Evolutionary conservation across 345 rosid genomes (phyloP).

Genomic region (Abelmoschus esculentus): DNA sequence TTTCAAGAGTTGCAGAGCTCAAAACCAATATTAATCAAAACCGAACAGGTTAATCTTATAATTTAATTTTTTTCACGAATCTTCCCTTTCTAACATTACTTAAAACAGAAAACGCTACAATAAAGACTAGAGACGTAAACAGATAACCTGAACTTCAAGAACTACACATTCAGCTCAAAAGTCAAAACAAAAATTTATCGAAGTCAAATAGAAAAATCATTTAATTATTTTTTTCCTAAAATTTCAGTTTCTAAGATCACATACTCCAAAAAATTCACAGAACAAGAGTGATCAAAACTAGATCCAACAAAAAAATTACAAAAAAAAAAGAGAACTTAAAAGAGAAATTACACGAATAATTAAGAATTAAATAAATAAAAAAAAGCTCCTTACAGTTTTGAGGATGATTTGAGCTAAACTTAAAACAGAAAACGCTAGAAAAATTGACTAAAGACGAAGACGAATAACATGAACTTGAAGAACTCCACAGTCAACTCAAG

Average conservation of each 20-base stretch:
- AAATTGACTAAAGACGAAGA: background rate
- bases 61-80: background rate
- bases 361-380: too few species aligned
- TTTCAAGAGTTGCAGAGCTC: background rate
- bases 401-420: too few species aligned
- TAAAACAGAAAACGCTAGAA: background rate
- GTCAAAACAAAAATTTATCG: background rate
- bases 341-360: too few species aligned
- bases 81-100: background rate
- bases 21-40: background rate
- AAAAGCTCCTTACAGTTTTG: too few species aligned
- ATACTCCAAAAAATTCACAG: background rate
- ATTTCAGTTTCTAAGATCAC: background rate
- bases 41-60: background rate
- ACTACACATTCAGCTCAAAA: background rate
- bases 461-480: background rate
- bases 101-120: too few species aligned
- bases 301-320: too few species aligned
- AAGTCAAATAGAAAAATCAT: background rate
- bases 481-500: background rate
- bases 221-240: background rate
- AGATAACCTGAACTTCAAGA: background rate
- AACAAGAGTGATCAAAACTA: too few species aligned
- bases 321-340: too few species aligned
- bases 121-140: background rate